phyloP scores from a whole-genome alignment of 1,284 basidiomycete genomes.

The Gymnopus androsaceus region DNA sequence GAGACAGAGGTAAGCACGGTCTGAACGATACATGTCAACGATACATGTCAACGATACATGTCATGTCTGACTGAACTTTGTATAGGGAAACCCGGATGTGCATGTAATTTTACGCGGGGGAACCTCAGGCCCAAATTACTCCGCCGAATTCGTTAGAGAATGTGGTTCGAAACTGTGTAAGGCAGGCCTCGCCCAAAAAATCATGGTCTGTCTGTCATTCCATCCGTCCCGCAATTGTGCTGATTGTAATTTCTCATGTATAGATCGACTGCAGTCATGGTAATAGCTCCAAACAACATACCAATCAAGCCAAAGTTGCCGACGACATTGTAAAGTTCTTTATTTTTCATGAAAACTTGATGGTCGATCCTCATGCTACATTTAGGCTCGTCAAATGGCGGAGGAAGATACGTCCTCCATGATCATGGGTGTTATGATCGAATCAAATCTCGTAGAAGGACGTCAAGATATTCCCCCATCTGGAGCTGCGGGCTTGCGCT shows the following conservation, averaged over 20 bases:
- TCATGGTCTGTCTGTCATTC: conserved; percentile 76
- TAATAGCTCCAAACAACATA: conserved; percentile 88
- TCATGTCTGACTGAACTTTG: too few species aligned
- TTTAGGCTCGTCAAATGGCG: conserved; percentile 71
- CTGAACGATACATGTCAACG: too few species aligned
- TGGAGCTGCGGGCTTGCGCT: conserved; percentile 78
- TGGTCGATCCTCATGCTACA: background rate
- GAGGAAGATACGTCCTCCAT: conserved; percentile 68
- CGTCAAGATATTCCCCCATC: conserved; percentile 83
- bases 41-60: too few species aligned
- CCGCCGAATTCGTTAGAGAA: conserved; percentile 76
- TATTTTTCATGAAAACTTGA: background rate
- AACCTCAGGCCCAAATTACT: conserved; percentile 84
- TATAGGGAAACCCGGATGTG: conserved; percentile 83
- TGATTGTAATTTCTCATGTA: background rate
- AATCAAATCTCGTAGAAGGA: conserved; percentile 90
- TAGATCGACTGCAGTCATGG: conserved; percentile 96
- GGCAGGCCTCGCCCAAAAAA: conserved; percentile 76
- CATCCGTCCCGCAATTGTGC: conserved; percentile 4
- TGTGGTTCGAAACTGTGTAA: conserved; percentile 78
- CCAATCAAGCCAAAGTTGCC: conserved; percentile 82
- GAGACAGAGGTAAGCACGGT: conserved; percentile 74
- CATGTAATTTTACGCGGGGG: conserved; percentile 92
- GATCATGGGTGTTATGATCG: conserved; percentile 98
- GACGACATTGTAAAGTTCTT: conserved; percentile 70